Conservation (phyloP, 495 filamentous ascomycete species). For the Corynascus novoguineensis region DNA sequence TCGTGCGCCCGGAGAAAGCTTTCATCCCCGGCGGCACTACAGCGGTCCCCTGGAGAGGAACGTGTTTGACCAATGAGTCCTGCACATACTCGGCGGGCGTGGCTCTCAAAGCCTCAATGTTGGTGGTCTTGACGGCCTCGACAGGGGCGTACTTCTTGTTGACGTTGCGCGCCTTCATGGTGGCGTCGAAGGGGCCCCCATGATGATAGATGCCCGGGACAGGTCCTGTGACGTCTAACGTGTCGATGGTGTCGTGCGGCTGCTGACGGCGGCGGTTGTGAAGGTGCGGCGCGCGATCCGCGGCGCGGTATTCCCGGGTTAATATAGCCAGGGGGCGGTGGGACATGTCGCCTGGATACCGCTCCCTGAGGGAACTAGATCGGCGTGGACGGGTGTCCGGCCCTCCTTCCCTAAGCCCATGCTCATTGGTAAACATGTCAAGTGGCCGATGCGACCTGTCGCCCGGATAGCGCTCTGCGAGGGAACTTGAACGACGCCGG, state of each 20-base stretch:
- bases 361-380: constrained; percentile 49
- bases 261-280: constrained; percentile 49
- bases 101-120: constrained; percentile 71
- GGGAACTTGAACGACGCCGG: constrained; percentile 21
- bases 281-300: constrained; percentile 57
- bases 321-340: constrained; percentile 58
- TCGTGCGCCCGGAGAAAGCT: constrained; percentile 60
- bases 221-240: constrained; percentile 57
- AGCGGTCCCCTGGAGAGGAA: constrained; percentile 81
- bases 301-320: constrained; percentile 51
- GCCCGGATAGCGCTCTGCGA: constrained; percentile 23
- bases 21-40: constrained; percentile 63
- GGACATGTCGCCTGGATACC: constrained; percentile 57
- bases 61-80: constrained; percentile 67
- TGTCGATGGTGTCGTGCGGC: constrained; percentile 74
- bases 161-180: constrained; percentile 64
- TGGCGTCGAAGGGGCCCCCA: constrained; percentile 87
- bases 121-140: constrained; percentile 68
- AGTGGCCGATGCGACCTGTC: constrained; percentile 19
- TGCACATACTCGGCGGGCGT: constrained; percentile 75
- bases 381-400: constrained; percentile 30
- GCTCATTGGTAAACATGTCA: constrained; percentile 17
- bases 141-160: constrained; percentile 60
- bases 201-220: constrained; percentile 69
- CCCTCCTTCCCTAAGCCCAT: constrained; percentile 8